Conservation (phyloP, 352 stramenopile species). For the Phytophthora pini region DNA sequence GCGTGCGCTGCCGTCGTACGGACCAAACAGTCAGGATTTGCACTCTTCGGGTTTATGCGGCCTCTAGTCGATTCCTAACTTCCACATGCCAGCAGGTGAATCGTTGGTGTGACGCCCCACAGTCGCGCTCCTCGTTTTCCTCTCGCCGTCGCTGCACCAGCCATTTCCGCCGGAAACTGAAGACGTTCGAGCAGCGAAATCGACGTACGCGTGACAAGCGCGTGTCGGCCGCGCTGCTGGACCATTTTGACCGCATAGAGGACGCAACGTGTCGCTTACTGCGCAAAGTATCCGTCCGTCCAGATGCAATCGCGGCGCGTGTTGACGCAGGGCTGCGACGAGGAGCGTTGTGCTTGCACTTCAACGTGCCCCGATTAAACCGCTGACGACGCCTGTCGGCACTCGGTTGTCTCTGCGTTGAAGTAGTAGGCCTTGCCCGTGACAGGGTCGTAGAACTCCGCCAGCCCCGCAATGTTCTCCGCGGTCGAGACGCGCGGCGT, state of each 20-base stretch:
- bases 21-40: slow-evolving; percentile 8
- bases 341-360: slow-evolving; percentile 3
- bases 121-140: background rate
- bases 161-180: slow-evolving; percentile 22
- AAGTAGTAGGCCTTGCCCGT: slow-evolving; percentile 56
- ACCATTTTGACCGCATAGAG: slow-evolving; percentile 5
- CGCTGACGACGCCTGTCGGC: slow-evolving; percentile 28
- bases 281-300: slow-evolving; percentile 16
- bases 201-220: slow-evolving; percentile 19
- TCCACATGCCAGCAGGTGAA: slow-evolving; percentile 5
- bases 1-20: slow-evolving; percentile 4
- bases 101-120: slow-evolving; percentile 7
- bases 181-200: slow-evolving; percentile 24
- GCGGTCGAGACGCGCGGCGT: slow-evolving; percentile 46
- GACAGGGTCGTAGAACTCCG: slow-evolving; percentile 47
- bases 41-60: slow-evolving; percentile 6
- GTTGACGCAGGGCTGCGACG: background rate
- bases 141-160: background rate
- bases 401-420: slow-evolving; percentile 61
- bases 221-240: slow-evolving; percentile 17
- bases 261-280: slow-evolving; percentile 18
- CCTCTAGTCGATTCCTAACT: background rate
- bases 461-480: slow-evolving; percentile 7
- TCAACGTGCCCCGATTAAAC: slow-evolving; percentile 18
- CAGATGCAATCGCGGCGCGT: background rate